Conservation (phyloP, 805 yeast species). For the Nakazawaea molendinolei region DNA sequence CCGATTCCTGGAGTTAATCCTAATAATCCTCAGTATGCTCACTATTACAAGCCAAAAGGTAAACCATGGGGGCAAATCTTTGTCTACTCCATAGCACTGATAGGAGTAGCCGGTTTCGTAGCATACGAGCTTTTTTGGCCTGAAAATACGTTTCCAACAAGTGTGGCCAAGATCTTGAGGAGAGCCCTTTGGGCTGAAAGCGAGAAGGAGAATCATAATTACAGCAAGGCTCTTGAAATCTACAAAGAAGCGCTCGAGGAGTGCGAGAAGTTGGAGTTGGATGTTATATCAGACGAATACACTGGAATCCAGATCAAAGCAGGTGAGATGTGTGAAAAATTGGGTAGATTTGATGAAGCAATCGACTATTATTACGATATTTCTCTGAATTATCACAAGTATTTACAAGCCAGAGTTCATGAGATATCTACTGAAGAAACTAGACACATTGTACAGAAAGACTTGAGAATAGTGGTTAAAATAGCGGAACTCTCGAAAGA, state of each 20-base stretch:
- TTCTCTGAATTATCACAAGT: conserved; percentile 49
- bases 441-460: conserved; percentile 61
- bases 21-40: conserved; percentile 14
- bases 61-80: conserved; percentile 15
- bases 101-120: conserved; percentile 14
- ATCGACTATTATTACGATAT: conserved; percentile 61
- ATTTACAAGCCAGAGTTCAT: conserved; percentile 30
- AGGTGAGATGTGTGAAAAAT: conserved; percentile 78
- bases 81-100: conserved; percentile 12
- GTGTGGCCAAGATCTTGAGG: conserved; percentile 66
- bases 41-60: conserved; percentile 14
- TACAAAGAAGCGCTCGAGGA: conserved; percentile 71
- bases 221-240: conserved; percentile 57
- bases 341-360: conserved; percentile 59
- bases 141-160: conserved; percentile 56
- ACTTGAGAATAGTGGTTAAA: conserved; percentile 61
- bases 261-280: conserved; percentile 49
- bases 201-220: conserved; percentile 56
- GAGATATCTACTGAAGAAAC: conserved; percentile 35
- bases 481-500: conserved; percentile 49
- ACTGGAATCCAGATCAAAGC: conserved; percentile 86
- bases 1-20: conserved; percentile 11
- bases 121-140: conserved; percentile 51
- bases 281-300: conserved; percentile 65
- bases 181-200: conserved; percentile 82